phyloP scores from a whole-genome alignment of 208 protist genomes.

The Acanthamoeba sp. region DNA sequence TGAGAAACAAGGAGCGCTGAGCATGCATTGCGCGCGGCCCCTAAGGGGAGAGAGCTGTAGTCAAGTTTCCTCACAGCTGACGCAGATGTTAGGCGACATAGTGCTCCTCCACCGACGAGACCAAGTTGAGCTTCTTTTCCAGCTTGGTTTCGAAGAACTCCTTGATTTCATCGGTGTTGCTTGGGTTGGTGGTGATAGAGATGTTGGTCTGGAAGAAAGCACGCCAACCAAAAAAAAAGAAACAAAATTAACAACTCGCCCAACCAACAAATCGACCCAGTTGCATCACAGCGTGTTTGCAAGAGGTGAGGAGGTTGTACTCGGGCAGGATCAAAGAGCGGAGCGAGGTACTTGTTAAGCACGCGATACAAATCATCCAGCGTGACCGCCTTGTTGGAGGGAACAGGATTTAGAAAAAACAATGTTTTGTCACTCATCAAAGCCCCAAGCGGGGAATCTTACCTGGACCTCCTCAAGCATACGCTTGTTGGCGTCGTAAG shows the following conservation, averaged over 20 bases:
- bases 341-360: slow-evolving; percentile 10
- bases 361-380: slow-evolving; percentile 54
- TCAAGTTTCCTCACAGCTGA: too few relatives aligned
- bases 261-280: too few relatives aligned
- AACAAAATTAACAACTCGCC: not conserved
- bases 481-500: slow-evolving; percentile 41
- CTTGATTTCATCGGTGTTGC: slow-evolving; percentile 14
- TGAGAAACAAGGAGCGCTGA: too few relatives aligned
- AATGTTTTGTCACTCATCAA: too few relatives aligned
- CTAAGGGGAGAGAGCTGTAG: too few relatives aligned
- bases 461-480: slow-evolving; percentile 65
- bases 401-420: too few relatives aligned
- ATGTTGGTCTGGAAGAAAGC: slow-evolving; percentile 49
- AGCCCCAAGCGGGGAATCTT: not conserved
- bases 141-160: slow-evolving; percentile 27
- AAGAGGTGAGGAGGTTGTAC: not conserved
- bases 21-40: too few relatives aligned
- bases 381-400: not conserved
- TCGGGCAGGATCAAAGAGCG: slow-evolving; percentile 26
- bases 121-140: not conserved
- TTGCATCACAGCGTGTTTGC: too few relatives aligned
- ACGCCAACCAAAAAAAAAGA: not conserved
- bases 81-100: not conserved
- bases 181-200: slow-evolving; percentile 59
- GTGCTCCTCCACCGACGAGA: slow-evolving; percentile 22